Conservation (phyloP, 164 flowering plant species). For the Vitis rupestris region DNA sequence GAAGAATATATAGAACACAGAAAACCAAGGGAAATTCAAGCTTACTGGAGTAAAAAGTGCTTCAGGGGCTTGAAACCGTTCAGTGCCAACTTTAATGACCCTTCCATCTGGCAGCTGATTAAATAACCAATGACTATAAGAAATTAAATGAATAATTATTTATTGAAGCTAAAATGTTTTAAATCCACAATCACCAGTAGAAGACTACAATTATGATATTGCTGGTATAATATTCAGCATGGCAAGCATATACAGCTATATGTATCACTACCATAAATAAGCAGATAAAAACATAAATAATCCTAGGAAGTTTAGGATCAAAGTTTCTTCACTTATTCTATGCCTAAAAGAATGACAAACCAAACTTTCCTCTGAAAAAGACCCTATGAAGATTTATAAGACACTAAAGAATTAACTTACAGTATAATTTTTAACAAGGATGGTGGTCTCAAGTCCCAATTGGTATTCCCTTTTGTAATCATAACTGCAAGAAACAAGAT, state of each 20-base stretch:
- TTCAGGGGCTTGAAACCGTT: conserved; percentile 97
- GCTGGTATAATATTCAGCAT: conserved; percentile 3
- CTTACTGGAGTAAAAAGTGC: conserved; percentile 97
- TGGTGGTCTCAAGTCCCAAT: conserved; percentile 94
- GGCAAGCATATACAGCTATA: not conserved
- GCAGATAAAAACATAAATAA: not conserved
- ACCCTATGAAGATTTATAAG: conserved; percentile 1
- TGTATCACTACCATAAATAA: not conserved
- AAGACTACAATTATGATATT: too few species aligned
- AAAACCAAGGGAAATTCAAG: not conserved
- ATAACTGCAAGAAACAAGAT: conserved; percentile 53
- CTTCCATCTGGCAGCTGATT: conserved; percentile 98
- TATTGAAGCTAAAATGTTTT: not conserved
- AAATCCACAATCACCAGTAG: too few species aligned
- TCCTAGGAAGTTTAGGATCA: too few species aligned
- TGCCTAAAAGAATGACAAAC: not conserved
- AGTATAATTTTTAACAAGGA: conserved; percentile 95
- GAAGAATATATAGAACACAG: not conserved
- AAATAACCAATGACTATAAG: not conserved
- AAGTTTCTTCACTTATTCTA: too few species aligned
- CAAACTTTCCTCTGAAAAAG: not conserved
- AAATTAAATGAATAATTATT: not conserved
- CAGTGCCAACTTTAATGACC: conserved; percentile 94
- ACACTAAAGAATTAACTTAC: conserved; percentile 44
- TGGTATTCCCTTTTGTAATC: conserved; percentile 97